phyloP scores from a whole-genome alignment of 2,329 filamentous ascomycete species.

The Pyricularia sp. region DNA sequence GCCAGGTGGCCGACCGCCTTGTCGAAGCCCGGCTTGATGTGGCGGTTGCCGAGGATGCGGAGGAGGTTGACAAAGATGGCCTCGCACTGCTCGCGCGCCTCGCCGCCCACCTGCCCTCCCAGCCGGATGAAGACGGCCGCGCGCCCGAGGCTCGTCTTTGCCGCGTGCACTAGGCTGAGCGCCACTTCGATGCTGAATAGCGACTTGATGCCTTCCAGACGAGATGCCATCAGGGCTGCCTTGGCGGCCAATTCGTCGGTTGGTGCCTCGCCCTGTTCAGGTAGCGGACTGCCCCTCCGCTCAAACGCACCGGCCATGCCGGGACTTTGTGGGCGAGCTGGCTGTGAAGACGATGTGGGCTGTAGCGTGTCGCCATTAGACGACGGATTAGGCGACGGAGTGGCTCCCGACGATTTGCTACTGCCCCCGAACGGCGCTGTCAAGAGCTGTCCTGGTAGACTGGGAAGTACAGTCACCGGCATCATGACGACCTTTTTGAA shows the following conservation, averaged over 20 bases:
- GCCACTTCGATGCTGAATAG: conserved; percentile 96
- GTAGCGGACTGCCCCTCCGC: conserved; percentile 26
- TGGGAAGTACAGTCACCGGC: conserved; percentile 84
- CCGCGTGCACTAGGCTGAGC: conserved; percentile 76
- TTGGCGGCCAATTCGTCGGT: conserved; percentile 92
- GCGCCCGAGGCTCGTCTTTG: conserved; percentile 80
- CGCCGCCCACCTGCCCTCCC: conserved; percentile 69
- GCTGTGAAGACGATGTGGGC: conserved; percentile 23
- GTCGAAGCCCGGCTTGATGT: conserved; percentile 89
- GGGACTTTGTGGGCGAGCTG: conserved; percentile 42
- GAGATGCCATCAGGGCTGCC: conserved; percentile 92
- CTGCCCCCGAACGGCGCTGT: conserved; percentile 43
- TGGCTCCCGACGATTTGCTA: not conserved
- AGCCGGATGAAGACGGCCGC: conserved; percentile 74
- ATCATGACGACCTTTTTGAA: conserved; percentile 99
- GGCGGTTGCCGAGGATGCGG: conserved; percentile 72
- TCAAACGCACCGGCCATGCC: conserved; percentile 17
- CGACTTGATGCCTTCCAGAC: conserved; percentile 87
- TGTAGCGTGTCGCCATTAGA: conserved; percentile 20
- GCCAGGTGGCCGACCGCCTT: conserved; percentile 87
- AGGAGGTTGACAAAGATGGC: conserved; percentile 80
- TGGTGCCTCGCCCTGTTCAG: conserved; percentile 52
- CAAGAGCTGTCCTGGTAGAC: conserved; percentile 51
- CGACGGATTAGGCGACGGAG: conserved; percentile 13
- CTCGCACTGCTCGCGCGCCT: conserved; percentile 81